Evolutionary conservation across 139 green algal genomes (phyloP), one percentile per base, ranked within the genome.

Genomic region (Edaphochlamys debaryana): DNA sequence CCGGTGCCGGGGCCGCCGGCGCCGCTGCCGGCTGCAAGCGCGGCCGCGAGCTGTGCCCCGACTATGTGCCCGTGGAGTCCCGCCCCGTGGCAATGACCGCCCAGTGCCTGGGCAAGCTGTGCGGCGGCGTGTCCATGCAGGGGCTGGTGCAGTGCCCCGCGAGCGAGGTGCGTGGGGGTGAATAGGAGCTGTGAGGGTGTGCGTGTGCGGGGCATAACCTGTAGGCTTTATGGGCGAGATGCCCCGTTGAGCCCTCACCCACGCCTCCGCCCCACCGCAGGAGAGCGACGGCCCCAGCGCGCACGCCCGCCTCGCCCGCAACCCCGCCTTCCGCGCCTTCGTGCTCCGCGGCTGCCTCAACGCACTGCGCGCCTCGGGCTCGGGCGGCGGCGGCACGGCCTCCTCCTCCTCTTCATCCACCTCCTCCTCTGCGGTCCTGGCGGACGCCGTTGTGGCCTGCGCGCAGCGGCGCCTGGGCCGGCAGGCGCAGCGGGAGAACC

Each of bases 301-400:
- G 15, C 81, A 88, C 71, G 68, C 48, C 37, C 81, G 78, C 67
- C 88, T 93, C 32, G 86, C 80, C 36, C 62, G 89, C 37, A 73
- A 82, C 63, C 37, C 69, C 11, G 32, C 38, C 15, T 92, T 93
- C 40, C 70, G 84, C 32, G 67, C 77, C 19, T 93, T 92, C 54
- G 77, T 82, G 36, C 81, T 93, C 32, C 71, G 70, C 72, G 56
- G 72, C 72, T 79, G 72, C 72, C 54, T 79, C 25, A 79, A 79
- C 54, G n/a, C 23, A 25, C 72, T 79, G 72, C 36, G 25, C n/a
- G 54, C 72, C 72, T n/a, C n/a, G n/a, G n/a, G n/a, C n/a, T n/a
- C n/a, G n/a, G n/a, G n/a, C n/a, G n/a, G n/a, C n/a, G n/a, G n/a
- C n/a, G 50, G 54, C 54, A 11, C 52, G 37, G 37, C 52, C 54